Evolutionary conservation across 2,329 filamentous ascomycete genomes (phyloP).

Genomic region (Neonectria hederae): DNA sequence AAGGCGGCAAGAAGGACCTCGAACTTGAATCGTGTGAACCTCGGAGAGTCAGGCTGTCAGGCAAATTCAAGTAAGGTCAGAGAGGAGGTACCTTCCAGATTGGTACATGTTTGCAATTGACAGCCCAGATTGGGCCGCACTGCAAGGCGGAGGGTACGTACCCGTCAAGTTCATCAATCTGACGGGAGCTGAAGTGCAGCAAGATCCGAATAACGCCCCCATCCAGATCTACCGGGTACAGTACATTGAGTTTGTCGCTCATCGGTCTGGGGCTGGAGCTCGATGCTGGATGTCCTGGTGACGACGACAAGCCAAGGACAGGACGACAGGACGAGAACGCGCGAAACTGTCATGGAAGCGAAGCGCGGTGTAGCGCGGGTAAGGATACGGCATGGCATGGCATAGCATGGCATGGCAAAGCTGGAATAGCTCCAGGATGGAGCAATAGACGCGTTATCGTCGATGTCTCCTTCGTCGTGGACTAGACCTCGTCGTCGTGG

Average conservation of each 20-base stretch:
- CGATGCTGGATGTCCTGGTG: constrained; percentile 10
- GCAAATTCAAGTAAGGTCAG: not conserved
- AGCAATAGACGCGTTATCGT: constrained; percentile 18
- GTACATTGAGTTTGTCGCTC: constrained; percentile 9
- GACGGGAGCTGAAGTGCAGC: constrained; percentile 10
- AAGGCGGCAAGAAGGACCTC: not conserved
- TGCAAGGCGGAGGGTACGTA: constrained; percentile 9
- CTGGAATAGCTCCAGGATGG: constrained; percentile 20
- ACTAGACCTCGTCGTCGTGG: constrained; percentile 1
- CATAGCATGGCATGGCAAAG: constrained; percentile 18
- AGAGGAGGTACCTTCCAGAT: constrained; percentile 7
- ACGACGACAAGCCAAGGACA: constrained; percentile 1
- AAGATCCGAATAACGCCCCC: constrained; percentile 24
- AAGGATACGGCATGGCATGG: constrained; percentile 14
- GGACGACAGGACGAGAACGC: constrained; percentile 14
- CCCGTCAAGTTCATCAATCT: constrained; percentile 16
- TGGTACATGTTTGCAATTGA: constrained; percentile 12
- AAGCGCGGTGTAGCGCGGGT: constrained; percentile 3
- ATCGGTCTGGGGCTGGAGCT: constrained; percentile 16
- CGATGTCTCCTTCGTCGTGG: constrained; percentile 13
- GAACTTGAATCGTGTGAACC: constrained; percentile 10
- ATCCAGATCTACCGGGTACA: constrained; percentile 16
- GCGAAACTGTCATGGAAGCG: constrained; percentile 16
- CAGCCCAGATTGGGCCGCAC: constrained; percentile 10
- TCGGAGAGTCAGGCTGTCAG: constrained; percentile 4